Evolutionary conservation across 108 stramenopile genomes (phyloP).

Genomic region (Fragilariopsis cylindrus): DNA sequence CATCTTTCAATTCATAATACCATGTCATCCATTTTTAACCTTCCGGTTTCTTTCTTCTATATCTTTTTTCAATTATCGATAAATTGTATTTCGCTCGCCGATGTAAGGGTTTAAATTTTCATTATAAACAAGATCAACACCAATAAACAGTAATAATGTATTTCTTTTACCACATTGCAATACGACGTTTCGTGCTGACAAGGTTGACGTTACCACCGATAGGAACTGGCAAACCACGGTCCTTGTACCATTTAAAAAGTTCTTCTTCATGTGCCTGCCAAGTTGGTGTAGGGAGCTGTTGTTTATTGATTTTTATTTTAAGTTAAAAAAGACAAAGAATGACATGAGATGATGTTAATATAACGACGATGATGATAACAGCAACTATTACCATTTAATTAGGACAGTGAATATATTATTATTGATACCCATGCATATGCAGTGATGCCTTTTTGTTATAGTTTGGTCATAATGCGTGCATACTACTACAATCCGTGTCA

Average conservation of each 20-base stretch:
- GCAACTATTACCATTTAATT: background rate
- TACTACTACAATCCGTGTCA: background rate
- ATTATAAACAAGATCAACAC: no score
- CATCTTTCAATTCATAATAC: no score
- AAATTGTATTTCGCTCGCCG: no score
- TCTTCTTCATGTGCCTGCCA: conserved; percentile 67
- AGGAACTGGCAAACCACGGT: conserved; percentile 77
- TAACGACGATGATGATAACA: background rate
- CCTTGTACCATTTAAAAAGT: conserved; percentile 76
- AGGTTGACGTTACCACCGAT: conserved; percentile 64
- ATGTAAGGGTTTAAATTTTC: no score
- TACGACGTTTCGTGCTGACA: conserved; percentile 52
- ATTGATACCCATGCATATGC: no score
- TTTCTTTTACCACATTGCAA: conserved; percentile 72
- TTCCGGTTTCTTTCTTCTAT: no score
- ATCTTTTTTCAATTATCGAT: no score
- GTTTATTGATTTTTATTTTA: background rate
- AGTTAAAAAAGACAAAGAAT: background rate
- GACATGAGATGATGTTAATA: background rate
- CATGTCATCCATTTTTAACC: no score
- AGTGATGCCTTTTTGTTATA: no score
- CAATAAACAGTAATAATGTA: no score
- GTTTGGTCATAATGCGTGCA: no score
- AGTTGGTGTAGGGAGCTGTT: conserved; percentile 64
- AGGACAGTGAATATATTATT: no score